These are phyloP conservation scores for Musa schizocarpa DNA, from an alignment of 176 grass and related monocot species.

Conservation along the genomic window DNA sequence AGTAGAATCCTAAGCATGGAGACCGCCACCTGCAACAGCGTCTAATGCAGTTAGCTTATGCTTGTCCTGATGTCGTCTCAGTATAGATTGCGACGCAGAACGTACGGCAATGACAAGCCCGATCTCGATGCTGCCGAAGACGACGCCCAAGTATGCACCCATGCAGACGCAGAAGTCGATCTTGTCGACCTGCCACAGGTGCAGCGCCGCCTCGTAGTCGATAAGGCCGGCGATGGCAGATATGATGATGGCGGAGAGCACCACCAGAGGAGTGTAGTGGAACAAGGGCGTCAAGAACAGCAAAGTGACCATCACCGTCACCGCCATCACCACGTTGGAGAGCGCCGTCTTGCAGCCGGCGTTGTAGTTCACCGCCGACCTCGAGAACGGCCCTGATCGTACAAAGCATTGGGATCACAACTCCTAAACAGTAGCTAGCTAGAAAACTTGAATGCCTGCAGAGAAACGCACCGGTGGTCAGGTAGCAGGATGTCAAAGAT, in stretches of 20 bases:
- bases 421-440: no score
- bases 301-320: constrained; percentile 5
- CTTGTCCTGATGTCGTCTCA: no score
- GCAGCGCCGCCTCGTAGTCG: constrained; percentile 2
- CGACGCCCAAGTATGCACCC: background rate
- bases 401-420: no score
- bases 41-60: no score
- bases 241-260: constrained; percentile 9
- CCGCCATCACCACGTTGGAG: constrained; percentile 9
- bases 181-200: constrained; percentile 9
- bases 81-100: no score
- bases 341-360: constrained; percentile 7
- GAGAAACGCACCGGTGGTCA: constrained; percentile 16
- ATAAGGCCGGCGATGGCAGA: constrained; percentile 4
- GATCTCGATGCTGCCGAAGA: constrained; percentile 6
- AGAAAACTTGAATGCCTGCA: background rate
- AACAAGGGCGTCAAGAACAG: constrained; percentile 3
- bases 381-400: background rate
- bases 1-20: constrained; percentile 62
- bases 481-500: constrained; percentile 48
- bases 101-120: background rate
- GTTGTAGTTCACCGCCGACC: constrained; percentile 11
- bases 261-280: constrained; percentile 13
- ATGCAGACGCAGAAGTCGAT: constrained; percentile 7
- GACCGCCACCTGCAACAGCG: constrained; percentile 32